Evolutionary conservation across 2,329 filamentous ascomycete genomes (phyloP).

Genomic region (Arthroderma sp.): DNA sequence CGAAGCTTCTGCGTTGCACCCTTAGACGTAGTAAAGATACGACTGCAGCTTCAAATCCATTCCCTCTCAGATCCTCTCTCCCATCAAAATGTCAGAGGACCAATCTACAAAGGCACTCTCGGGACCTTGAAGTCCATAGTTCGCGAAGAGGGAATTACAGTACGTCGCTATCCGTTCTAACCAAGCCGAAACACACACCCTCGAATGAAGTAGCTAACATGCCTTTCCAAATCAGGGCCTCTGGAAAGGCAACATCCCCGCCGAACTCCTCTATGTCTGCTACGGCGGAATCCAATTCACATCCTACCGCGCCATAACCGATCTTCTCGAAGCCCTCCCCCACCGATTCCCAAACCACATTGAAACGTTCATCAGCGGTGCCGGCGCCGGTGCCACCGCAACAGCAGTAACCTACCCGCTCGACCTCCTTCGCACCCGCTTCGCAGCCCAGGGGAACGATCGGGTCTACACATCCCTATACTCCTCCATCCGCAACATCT

Average conservation of each 20-base stretch:
- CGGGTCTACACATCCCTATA: slow-evolving; percentile 64
- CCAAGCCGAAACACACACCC: background rate
- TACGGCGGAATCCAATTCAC: slow-evolving; percentile 87
- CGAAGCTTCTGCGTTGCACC: slow-evolving; percentile 79
- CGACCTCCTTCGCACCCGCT: slow-evolving; percentile 82
- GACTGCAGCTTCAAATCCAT: slow-evolving; percentile 83
- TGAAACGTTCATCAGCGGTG: slow-evolving; percentile 73
- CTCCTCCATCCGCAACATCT: slow-evolving; percentile 59
- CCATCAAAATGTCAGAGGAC: slow-evolving; percentile 34
- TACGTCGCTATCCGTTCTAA: slow-evolving; percentile 15
- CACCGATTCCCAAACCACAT: slow-evolving; percentile 48
- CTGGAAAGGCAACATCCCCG: slow-evolving; percentile 97
- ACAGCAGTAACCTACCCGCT: slow-evolving; percentile 82
- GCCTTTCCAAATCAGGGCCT: slow-evolving; percentile 39
- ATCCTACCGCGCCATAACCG: slow-evolving; percentile 62
- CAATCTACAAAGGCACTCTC: slow-evolving; percentile 57
- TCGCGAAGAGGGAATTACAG: slow-evolving; percentile 64
- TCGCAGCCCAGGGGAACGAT: slow-evolving; percentile 80
- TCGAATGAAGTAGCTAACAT: background rate
- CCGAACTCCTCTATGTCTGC: slow-evolving; percentile 83
- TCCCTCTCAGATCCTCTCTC: slow-evolving; percentile 62
- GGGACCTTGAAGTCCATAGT: slow-evolving; percentile 66
- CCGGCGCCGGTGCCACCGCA: slow-evolving; percentile 65
- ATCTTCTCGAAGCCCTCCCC: slow-evolving; percentile 47
- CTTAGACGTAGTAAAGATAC: slow-evolving; percentile 95